These are phyloP conservation scores for Stagonosporopsis tanaceti DNA, from an alignment of 2,329 filamentous ascomycete genomes.

Conservation along the genomic window DNA sequence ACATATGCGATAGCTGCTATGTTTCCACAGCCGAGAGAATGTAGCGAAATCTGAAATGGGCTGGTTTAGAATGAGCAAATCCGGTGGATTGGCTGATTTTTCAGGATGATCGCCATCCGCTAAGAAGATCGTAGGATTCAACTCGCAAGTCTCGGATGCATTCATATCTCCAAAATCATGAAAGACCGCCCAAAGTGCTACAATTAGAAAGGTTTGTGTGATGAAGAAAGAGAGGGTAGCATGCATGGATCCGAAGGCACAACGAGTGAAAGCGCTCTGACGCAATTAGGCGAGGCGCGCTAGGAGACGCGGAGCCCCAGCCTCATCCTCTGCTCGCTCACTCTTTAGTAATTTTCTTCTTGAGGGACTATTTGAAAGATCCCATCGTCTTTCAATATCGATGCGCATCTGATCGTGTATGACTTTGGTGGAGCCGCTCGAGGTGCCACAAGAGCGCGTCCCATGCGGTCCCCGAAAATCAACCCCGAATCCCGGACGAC, in stretches of 20 bases:
- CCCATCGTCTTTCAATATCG: background rate
- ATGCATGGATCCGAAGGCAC: background rate
- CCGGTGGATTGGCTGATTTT: slow-evolving; percentile 30
- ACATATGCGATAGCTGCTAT: slow-evolving; percentile 73
- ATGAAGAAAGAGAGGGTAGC: background rate
- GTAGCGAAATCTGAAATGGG: slow-evolving; percentile 58
- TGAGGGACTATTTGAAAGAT: background rate
- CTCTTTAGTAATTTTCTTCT: background rate
- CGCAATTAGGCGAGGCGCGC: slow-evolving; percentile 17
- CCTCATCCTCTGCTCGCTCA: background rate
- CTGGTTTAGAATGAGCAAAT: slow-evolving; percentile 57
- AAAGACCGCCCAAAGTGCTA: background rate
- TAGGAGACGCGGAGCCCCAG: background rate
- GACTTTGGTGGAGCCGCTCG: background rate
- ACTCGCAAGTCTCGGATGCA: slow-evolving; percentile 21
- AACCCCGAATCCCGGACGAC: slow-evolving; percentile 13
- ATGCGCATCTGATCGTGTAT: background rate
- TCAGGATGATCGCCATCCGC: slow-evolving; percentile 28
- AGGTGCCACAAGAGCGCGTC: background rate
- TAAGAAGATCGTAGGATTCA: slow-evolving; percentile 41
- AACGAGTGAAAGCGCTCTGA: background rate
- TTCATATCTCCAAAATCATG: slow-evolving; percentile 21
- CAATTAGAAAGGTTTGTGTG: background rate
- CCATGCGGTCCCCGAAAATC: slow-evolving; percentile 13
- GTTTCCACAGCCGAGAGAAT: slow-evolving; percentile 56